Base-by-base conservation (phyloP, 208 protist genomes). In the Acanthamoeba castellanii region DNA sequence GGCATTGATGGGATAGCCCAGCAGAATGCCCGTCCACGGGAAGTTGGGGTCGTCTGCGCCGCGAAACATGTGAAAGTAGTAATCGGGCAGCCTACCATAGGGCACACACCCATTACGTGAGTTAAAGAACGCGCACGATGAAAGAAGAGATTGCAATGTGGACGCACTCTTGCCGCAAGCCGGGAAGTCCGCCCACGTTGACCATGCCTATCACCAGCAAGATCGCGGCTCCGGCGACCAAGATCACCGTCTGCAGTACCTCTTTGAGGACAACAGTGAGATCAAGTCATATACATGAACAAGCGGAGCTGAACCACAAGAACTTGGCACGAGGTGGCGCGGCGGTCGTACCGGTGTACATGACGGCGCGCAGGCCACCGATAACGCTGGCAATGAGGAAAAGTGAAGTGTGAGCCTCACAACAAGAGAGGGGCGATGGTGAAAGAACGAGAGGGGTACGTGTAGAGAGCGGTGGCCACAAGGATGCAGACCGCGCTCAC, bases 351-450 rank as follows among this genome's bases (percentile, higher is more conserved):
- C 70, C 96, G 6, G 96, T 97, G 42, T 96, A 96, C 52, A 97
- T 95, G 3, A 97, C 96, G 6, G 93, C 95, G 18, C 30, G 72
- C 50, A 97, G 81, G 5, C 96, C 96, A n/a, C 96, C 96, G 18
- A 92, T 64, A 5, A 96, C 50, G 34, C 89, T 96, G 76, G 22
- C 30, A 25, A 7, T 7, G 16, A 82, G 8, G 74, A 82, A 81
- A 81, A 14, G 72, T 34, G 13, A 37, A 27, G 30, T 27, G 74
- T 52, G 27, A 85, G 76, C 37, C 1, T 4, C 8, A n/a, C 34
- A 30, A 2, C 22, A 37, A 27, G 30, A n/a, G 74, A 82, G 30
- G 34, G n/a, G 37, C 6, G 30, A 72, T 45, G 37, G 52, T 30
- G 42, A 50, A 85, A 85, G 20, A 50, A 59, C n/a, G 18, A n/a